A percentile compares a stretch with the other conserved stretches of the same genome.
phyloP scores from a whole-genome alignment of 1,284 basidiomycete species.

The Ganoderma resinaceum region DNA sequence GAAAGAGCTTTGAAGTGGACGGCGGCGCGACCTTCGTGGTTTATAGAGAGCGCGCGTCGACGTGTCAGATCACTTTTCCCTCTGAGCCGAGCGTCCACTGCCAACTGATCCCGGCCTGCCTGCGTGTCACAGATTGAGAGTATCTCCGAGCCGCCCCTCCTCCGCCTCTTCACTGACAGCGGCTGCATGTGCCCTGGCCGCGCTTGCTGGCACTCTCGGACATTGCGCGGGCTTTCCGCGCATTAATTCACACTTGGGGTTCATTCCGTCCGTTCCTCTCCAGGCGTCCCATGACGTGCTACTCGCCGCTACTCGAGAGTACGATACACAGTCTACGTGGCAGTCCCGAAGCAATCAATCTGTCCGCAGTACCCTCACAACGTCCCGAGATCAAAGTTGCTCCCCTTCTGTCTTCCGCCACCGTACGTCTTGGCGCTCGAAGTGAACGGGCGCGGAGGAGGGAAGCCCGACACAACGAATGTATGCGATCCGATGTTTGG shows the following conservation, averaged over 20 bases:
- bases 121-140: neutral
- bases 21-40: conserved; percentile 22
- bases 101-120: conserved; percentile 19
- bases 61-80: conserved; percentile 30
- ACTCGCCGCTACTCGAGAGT: conserved; percentile 10
- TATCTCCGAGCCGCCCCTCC: conserved; percentile 16
- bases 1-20: conserved; percentile 20
- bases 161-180: neutral
- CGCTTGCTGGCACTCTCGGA: conserved; percentile 12
- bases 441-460: conserved; percentile 73
- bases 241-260: conserved; percentile 15
- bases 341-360: conserved; percentile 19
- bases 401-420: conserved; percentile 69
- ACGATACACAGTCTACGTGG: conserved; percentile 29
- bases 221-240: conserved; percentile 29
- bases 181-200: neutral
- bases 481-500: conserved; percentile 70
- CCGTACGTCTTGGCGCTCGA: conserved; percentile 58
- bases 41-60: conserved; percentile 31
- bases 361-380: conserved; percentile 43
- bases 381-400: conserved; percentile 67
- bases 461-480: conserved; percentile 77
- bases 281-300: conserved; percentile 21
- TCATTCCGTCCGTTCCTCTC: conserved; percentile 13
- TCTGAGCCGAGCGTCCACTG: conserved; percentile 18